Base-by-base conservation (phyloP, 768 basidiomycete genomes). In the Phanerochaete sordida region DNA sequence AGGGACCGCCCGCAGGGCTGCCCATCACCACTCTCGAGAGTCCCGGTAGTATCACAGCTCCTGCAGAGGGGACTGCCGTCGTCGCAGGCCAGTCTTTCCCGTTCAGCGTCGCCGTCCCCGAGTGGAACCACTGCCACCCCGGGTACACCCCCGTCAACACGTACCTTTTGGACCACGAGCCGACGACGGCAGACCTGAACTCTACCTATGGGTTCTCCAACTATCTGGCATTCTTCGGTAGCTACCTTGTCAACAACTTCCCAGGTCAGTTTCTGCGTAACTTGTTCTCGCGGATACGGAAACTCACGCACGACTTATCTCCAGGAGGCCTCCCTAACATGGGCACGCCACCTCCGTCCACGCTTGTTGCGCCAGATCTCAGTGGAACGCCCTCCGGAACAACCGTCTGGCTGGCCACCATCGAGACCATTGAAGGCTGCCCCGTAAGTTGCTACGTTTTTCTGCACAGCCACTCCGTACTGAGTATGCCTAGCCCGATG, bases 131-230 rank as follows among this genome's bases (percentile, higher is more conserved):
- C 39, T 58, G 57, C 24, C 44, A 58, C 19, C 44, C 57, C 1
- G 57, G 57, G 9, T 60, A 60, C 46, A 60, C 59, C 4, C 52
- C 52, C 23, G 45, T 56, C 2, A 27, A 31, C 54, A 28, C 49
- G 1, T 60, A 49, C 28, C 37, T 60, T 15, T 9, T 56, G 15
- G 48, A 12, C 3, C 3, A 4, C 33, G 33, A 56, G 27, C 54
- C 56, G 2, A 51, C 60, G 21, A 27, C 21, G 19, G 48, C 55
- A 11, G 45, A 39, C 31, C 30, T 61, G 7, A 49, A 61, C 48
- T 53, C 50, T 24, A 48, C 35, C 35, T 23, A 55, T 11, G 27
- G 35, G n/a, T 49, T 61, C 30, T 37, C 31, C n/a, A 44, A 52
- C 23, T 61, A 46, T 27, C 23, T 56, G 27, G 16, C 47, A 4